phyloP scores from a whole-genome alignment of 2,329 filamentous ascomycete species.

The Alternaria rosae region DNA sequence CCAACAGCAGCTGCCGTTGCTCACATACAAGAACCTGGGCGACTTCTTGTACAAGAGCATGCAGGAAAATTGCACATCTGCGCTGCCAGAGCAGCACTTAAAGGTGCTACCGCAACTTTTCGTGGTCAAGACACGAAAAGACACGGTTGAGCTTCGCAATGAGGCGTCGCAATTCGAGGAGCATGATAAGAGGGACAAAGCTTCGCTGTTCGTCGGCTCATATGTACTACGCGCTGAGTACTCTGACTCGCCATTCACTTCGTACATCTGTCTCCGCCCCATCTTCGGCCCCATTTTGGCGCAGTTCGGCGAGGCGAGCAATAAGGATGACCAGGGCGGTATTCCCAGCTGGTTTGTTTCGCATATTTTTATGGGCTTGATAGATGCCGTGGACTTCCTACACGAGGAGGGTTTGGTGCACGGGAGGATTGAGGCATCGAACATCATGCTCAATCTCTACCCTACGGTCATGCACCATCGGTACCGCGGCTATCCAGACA shows the following conservation, averaged over 20 bases:
- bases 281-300: slow-evolving; percentile 18
- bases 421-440: slow-evolving; percentile 1
- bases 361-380: slow-evolving; percentile 19
- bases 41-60: not conserved
- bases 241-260: not conserved
- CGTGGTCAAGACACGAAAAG: slow-evolving; percentile 3
- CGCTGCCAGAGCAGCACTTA: not conserved
- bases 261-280: slow-evolving; percentile 15
- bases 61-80: not conserved
- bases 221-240: slow-evolving; percentile 4
- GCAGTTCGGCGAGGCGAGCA: slow-evolving; percentile 9
- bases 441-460: slow-evolving; percentile 18
- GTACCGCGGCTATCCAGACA: slow-evolving; percentile 22
- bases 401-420: slow-evolving; percentile 12
- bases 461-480: slow-evolving; percentile 3
- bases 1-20: slow-evolving; percentile 1
- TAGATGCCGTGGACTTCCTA: slow-evolving; percentile 12
- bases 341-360: slow-evolving; percentile 20
- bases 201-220: slow-evolving; percentile 2
- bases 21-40: not conserved
- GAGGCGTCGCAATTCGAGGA: not conserved
- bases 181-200: not conserved
- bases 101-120: slow-evolving; percentile 3
- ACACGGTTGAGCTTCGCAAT: not conserved
- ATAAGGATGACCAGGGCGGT: not conserved